Evolutionary conservation across 495 filamentous ascomycete genomes (phyloP), one percentile per base, ranked within the genome.

Genomic region (Penicillium odoratum): DNA sequence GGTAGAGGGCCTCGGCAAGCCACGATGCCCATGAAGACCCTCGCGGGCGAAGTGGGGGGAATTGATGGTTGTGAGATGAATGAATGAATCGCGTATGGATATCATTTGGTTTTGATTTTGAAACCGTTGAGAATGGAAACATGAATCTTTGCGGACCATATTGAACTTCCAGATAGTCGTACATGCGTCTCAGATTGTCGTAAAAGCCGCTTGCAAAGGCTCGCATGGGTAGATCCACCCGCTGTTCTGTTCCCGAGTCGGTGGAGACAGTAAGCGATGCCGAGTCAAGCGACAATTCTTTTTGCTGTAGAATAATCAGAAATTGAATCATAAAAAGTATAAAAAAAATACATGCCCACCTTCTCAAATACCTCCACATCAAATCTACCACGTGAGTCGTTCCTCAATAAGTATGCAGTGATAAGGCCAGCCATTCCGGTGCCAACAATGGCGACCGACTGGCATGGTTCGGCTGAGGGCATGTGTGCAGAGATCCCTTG

Each of bases 361-460:
- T 68, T 71, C 65, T 84, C 78, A 45, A 82, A 72, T 30, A 83
- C 51, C 49, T 73, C 69, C 28, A 83, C 77, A 2, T 72, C 53
- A 53, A 74, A 85, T 59, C 79, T 70, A 21, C 65, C 40, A 40
- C 67, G 42, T 2, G 56, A n/a, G 60, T 84, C 80, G 15, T 64
- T 65, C n/a, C 74, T 60, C 7, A 84, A 69, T 29, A 84, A 67
- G 54, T 80, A 77, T 3, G 80, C 80, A 0, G 73, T 72, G 13
- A 78, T 76, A 54, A 84, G 69, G 9, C 82, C 82, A 1, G 82
- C 81, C 71, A 85, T 74, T 7, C 82, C 81, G 7, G 80, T 79
- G 53, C 82, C 81, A 16, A 85, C 66, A 38, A 85, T 69, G 34
- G 80, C 80, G 30, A 81, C 76, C 21, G 57, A 63, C 56, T 69